Evolutionary conservation across 2,329 filamentous ascomycete species (phyloP).

Genomic region (Colletotrichum scovillei): DNA sequence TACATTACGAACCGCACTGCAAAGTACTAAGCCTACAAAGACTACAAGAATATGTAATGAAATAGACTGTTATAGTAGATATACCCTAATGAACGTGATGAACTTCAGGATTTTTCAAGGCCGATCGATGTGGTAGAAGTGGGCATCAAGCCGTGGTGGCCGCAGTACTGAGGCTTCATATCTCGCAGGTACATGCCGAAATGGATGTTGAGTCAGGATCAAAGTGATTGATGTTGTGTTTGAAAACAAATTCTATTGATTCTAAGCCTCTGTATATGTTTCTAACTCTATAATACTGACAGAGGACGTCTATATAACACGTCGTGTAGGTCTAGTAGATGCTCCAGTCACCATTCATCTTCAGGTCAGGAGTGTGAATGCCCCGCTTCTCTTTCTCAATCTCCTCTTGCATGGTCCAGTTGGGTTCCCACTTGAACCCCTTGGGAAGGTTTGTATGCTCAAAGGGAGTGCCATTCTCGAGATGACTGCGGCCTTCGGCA

Average conservation of each 20-base stretch:
- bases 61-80: too few species aligned
- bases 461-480: not conserved
- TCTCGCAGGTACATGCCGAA: too few species aligned
- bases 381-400: constrained; percentile 18
- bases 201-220: not conserved
- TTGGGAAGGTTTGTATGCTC: constrained; percentile 3
- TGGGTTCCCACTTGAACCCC: constrained; percentile 1
- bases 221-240: not conserved
- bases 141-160: not conserved
- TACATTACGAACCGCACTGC: not conserved
- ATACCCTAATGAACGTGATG: too few species aligned
- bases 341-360: constrained; percentile 11
- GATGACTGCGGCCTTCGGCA: not conserved
- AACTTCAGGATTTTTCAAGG: not conserved
- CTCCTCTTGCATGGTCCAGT: constrained; percentile 18
- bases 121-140: not conserved
- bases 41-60: constrained; percentile 18
- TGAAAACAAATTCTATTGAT: not conserved
- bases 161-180: not conserved
- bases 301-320: not conserved
- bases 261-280: not conserved
- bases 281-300: not conserved
- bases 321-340: not conserved
- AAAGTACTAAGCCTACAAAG: constrained; percentile 25
- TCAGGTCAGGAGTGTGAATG: constrained; percentile 11